Base-by-base conservation (phyloP, 2,329 filamentous ascomycete species). In the Ilyonectria mors-panacis region DNA sequence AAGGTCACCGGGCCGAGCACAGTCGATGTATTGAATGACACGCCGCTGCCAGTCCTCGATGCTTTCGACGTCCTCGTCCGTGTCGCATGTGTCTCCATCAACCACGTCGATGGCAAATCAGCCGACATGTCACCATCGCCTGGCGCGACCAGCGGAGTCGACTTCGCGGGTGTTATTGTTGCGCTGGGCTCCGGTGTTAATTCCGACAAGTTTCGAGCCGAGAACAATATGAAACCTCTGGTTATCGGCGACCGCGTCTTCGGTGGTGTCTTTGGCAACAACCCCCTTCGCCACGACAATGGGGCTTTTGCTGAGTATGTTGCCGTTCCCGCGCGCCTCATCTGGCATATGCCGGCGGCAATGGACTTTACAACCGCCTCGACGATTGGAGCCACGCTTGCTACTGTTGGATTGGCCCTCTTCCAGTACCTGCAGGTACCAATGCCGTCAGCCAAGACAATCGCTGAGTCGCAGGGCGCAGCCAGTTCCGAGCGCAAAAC, bases 71-170 rank as follows among this genome's bases (percentile, higher is more conserved):
- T 70, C 17, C 65, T 70, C n/a, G 67, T 70, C 2, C 59, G 30
- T 2, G 56, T 70, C 28, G 67, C 59, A 0, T 68, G 57, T 10
- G 68, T 73, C 2, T 63, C 68, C 2, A 65, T 73, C 50, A 71
- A 72, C 19, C 70, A 60, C 6, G 68, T 71, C 42, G 71, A 73
- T 45, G 65, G 68, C 50, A 73, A 73, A 42, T 65, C 68, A 6
- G 63, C 65, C 23, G 71, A 73, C 54, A 64, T 72, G 63, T 72
- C 70, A 1, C 68, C 70, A 15, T 59, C 66, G 2, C 55, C 61
- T 8, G 71, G 70, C 19, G 64, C 71, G 23, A 71, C 70, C 0
- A 67, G 68, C 48, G 71, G 71, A 15, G 66, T 65, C 19, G 71
- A 73, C 30, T 72, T 72, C 9, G 55, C 71, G 4, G 71, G 71